Evolutionary conservation across 148 eudicot genomes (phyloP).

Genomic region (Rhododendron williamsianum): DNA sequence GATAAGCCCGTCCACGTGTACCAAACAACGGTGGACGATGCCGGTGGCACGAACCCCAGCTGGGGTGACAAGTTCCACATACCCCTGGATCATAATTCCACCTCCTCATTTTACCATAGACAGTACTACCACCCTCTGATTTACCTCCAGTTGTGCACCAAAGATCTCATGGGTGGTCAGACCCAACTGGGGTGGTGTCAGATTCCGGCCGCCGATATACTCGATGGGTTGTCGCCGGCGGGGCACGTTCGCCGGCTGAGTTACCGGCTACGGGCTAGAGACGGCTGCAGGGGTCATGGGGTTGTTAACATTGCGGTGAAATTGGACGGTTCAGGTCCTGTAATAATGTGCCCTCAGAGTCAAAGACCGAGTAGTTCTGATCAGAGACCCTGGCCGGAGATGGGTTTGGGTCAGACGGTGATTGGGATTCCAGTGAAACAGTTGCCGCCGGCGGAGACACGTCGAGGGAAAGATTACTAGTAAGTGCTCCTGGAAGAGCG

Average conservation of each 20-base stretch:
- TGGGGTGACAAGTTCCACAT: conserved; percentile 59
- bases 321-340: conserved; percentile 19
- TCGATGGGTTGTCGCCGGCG: conserved; percentile 28
- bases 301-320: conserved; percentile 40
- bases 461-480: background rate
- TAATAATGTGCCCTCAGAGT: background rate
- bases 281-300: conserved; percentile 60
- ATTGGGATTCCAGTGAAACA: conserved; percentile 37
- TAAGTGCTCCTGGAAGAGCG: background rate
- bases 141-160: conserved; percentile 34
- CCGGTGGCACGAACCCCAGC: conserved; percentile 44
- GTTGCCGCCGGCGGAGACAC: conserved; percentile 6
- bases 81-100: conserved; percentile 23
- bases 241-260: conserved; percentile 40
- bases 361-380: background rate
- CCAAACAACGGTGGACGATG: conserved; percentile 39
- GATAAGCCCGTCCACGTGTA: conserved; percentile 18
- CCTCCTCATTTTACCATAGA: conserved; percentile 21
- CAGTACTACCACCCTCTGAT: conserved; percentile 20
- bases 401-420: conserved; percentile 21
- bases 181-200: conserved; percentile 49
- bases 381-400: background rate
- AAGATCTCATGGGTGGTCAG: conserved; percentile 30
- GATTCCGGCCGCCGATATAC: conserved; percentile 45
- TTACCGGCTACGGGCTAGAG: conserved; percentile 41